Conservation (phyloP, 768 basidiomycete species). For the Rhizopogon vinicolor region DNA sequence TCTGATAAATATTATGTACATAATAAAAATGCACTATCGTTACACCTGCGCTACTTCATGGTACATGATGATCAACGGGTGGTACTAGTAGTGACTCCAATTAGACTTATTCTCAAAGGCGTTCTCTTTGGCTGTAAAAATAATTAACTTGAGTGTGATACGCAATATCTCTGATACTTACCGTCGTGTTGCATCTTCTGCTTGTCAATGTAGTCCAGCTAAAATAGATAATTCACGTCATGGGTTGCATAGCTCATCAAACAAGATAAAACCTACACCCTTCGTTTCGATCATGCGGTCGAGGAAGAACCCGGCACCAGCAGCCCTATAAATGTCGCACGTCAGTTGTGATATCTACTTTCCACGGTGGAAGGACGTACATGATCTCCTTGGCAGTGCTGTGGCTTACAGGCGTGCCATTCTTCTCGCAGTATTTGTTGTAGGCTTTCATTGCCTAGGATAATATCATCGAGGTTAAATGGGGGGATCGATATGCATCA, state of each 20-base stretch:
- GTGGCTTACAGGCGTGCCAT: slow-evolving; percentile 50
- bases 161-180: slow-evolving; percentile 6
- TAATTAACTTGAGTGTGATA: not conserved
- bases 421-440: slow-evolving; percentile 42
- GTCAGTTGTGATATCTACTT: not conserved
- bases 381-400: slow-evolving; percentile 53
- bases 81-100: not conserved
- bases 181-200: slow-evolving; percentile 38
- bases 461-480: not conserved
- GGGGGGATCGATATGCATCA: not conserved
- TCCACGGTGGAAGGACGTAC: slow-evolving; percentile 17
- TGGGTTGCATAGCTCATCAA: not conserved
- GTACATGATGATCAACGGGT: not conserved
- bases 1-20: not conserved
- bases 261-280: slow-evolving; percentile 31
- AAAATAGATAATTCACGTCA: not conserved
- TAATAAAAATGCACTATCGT: not conserved
- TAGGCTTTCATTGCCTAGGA: slow-evolving; percentile 61
- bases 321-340: slow-evolving; percentile 36
- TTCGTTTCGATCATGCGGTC: slow-evolving; percentile 54
- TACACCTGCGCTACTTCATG: not conserved
- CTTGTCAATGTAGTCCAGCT: slow-evolving; percentile 43
- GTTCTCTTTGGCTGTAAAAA: slow-evolving; percentile 8
- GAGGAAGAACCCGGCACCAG: slow-evolving; percentile 48
- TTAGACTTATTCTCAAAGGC: not conserved